phyloP scores from a whole-genome alignment of 2,329 filamentous ascomycete genomes.

The Talaromyces pinophilus region DNA sequence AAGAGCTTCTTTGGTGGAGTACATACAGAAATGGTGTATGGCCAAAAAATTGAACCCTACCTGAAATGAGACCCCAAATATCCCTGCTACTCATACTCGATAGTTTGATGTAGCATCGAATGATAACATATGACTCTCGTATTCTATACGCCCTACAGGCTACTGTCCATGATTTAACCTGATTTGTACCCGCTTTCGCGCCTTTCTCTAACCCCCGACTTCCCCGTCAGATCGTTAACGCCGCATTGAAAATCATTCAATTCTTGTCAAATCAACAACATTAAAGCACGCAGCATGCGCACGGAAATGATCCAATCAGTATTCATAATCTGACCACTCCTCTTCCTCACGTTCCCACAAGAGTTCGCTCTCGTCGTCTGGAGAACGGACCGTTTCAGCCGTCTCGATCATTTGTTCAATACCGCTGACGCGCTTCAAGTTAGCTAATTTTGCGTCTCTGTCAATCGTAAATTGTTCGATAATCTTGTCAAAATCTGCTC shows the following conservation, averaged over 20 bases:
- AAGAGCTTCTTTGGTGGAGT: neutral
- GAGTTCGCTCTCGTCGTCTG: slow-evolving; percentile 10
- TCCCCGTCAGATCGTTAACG: neutral
- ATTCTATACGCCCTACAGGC: neutral
- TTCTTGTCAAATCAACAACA: neutral
- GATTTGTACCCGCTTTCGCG: neutral
- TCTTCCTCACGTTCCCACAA: slow-evolving; percentile 14
- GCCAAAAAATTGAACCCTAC: neutral
- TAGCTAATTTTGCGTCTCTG: slow-evolving; percentile 4
- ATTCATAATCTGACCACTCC: slow-evolving; percentile 20
- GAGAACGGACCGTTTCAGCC: neutral
- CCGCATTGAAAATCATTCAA: neutral
- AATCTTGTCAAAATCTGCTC: slow-evolving; percentile 4
- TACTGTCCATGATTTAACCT: neutral
- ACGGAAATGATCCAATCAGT: neutral
- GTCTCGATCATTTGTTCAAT: slow-evolving; percentile 13
- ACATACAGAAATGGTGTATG: neutral
- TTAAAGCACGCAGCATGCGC: neutral
- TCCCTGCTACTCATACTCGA: neutral
- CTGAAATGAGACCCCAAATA: neutral
- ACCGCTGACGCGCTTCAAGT: slow-evolving; percentile 13
- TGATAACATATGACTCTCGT: neutral
- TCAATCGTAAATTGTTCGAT: neutral
- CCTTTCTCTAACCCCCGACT: neutral
- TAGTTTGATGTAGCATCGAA: neutral